Base-by-base conservation (phyloP, 2,329 filamentous ascomycete genomes). In the Periconia sp. region DNA sequence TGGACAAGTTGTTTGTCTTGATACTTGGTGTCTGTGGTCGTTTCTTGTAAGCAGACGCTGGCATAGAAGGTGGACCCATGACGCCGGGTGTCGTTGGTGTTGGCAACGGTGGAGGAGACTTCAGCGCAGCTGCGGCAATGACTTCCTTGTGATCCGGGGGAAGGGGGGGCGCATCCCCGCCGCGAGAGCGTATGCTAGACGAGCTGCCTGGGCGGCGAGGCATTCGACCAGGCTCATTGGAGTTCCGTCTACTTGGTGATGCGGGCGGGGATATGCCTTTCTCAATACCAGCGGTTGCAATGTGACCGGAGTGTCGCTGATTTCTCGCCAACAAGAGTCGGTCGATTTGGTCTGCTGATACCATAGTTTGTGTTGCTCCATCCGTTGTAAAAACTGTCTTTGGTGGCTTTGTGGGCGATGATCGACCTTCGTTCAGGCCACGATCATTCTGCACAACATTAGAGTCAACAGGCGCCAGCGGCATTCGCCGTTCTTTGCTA, bases 21-120 rank as follows among this genome's bases (percentile, higher is more conserved):
- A 66, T 54, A 16, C 57, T 66, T 36, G 64, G 71, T 17, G 72
- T 74, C n/a, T 63, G 63, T 8, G 73, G 63, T 19, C 71, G 67
- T 23, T 62, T 65, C 59, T 78, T 79, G 64, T 82, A 82, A 2
- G 87, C 88, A 46, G 90, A 95, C 34, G 91, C 89, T 22, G 92
- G 89, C 58, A 88, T 79, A 29, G 83, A 69, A n/a, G 92, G 92
- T 34, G 92, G 92, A 3, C 87, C 90, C 92, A 96, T 96, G 25
- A 71, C 58, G 44, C 75, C 68, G 39, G 71, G 55, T 19, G 73
- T 61, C 40, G 59, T 61, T 23, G 61, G 68, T 43, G 71, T 73
- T 10, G 58, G 46, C 28, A 57, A 40, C 22, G 61, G 48, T 25
- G 54, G 47, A 10, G 58, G 54, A 69, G 73, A 26, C 49, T 84